Conservation (phyloP, 2,329 filamentous ascomycete genomes). For the Fusarium chaquense region DNA sequence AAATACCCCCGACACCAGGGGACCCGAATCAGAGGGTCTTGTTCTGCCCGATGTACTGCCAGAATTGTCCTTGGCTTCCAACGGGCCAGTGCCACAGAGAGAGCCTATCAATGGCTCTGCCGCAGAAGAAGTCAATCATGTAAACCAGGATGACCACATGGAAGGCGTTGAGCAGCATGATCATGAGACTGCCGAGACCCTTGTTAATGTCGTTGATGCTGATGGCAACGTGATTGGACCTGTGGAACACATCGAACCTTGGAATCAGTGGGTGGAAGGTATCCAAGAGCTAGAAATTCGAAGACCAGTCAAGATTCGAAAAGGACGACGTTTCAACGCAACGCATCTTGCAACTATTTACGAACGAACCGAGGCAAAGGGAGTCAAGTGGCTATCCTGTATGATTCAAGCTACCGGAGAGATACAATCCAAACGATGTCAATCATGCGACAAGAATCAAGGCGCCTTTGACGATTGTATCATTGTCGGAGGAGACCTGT, state of each 20-base stretch:
- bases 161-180: conserved; percentile 39
- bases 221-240: conserved; percentile 55
- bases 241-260: conserved; percentile 53
- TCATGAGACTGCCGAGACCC: conserved; percentile 25
- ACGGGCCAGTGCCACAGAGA: conserved; percentile 20
- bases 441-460: conserved; percentile 56
- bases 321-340: conserved; percentile 56
- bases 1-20: conserved; percentile 26
- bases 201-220: conserved; percentile 54
- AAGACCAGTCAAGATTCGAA: conserved; percentile 57
- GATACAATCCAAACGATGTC: conserved; percentile 55
- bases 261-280: conserved; percentile 57
- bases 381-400: conserved; percentile 60
- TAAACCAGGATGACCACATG: conserved; percentile 29
- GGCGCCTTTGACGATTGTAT: conserved; percentile 62
- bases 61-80: conserved; percentile 18
- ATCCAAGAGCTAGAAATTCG: conserved; percentile 55
- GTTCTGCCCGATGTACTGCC: conserved; percentile 25
- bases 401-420: conserved; percentile 64
- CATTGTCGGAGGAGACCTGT: conserved; percentile 56
- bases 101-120: conserved; percentile 5
- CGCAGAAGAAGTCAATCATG: neutral
- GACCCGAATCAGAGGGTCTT: conserved; percentile 31
- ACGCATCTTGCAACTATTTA: conserved; percentile 57
- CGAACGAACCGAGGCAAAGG: conserved; percentile 57